Evolutionary conservation across 1,139 yeast genomes (phyloP).

Genomic region (Sugiyamaella grinbergsii): DNA sequence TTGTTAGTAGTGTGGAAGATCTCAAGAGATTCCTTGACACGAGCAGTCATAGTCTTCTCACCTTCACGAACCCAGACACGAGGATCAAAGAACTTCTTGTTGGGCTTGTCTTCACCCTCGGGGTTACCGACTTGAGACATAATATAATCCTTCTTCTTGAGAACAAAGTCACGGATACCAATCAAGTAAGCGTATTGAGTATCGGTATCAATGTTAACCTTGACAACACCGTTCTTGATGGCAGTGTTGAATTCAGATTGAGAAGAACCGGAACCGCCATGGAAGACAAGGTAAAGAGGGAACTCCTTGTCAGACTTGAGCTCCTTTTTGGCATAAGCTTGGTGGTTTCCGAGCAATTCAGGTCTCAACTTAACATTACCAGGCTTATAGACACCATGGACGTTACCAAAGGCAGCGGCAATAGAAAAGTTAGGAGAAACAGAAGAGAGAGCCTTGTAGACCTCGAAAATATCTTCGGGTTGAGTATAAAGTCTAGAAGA

Average conservation of each 20-base stretch:
- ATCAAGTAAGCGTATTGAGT: conserved; percentile 96
- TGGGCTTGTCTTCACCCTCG: conserved; percentile 97
- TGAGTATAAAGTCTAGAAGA: conserved; percentile 88
- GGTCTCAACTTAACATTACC: conserved; percentile 96
- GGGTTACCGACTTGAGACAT: conserved; percentile 95
- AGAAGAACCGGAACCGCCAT: conserved; percentile 99
- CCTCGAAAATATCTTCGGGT: conserved; percentile 93
- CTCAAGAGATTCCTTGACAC: conserved; percentile 80
- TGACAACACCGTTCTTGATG: conserved; percentile 91
- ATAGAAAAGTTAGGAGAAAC: conserved; percentile 98
- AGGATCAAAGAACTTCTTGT: conserved; percentile 98
- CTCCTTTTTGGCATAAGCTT: conserved; percentile 70
- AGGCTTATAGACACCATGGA: conserved; percentile 99
- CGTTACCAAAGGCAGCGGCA: conserved; percentile 99
- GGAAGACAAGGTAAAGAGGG: conserved; percentile 98
- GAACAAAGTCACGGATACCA: conserved; percentile 97
- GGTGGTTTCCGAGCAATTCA: conserved; percentile 94
- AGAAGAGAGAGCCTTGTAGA: conserved; percentile 84
- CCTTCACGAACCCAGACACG: conserved; percentile 99
- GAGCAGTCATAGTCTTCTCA: conserved; percentile 94
- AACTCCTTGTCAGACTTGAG: conserved; percentile 55
- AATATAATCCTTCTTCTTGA: conserved; percentile 94
- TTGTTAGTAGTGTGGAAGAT: conserved; percentile 62
- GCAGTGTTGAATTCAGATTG: conserved; percentile 91
- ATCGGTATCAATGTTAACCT: conserved; percentile 99